phyloP scores from a whole-genome alignment of 805 yeast species.

The Ogataea chonburiensis region DNA sequence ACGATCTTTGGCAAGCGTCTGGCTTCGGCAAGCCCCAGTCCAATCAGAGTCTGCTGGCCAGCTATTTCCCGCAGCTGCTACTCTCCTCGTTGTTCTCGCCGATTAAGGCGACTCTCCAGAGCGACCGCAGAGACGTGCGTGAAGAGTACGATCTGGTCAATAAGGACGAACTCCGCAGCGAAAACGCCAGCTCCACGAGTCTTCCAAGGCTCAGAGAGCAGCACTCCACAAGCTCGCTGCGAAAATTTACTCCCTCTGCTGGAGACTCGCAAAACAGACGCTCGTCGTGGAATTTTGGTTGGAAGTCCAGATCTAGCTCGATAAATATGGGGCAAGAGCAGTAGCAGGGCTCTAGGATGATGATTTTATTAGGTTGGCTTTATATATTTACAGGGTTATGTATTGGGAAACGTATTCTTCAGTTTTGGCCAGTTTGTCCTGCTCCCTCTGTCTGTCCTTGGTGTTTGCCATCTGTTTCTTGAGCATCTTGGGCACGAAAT shows the following conservation, averaged over 20 bases:
- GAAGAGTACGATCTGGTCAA: constrained; percentile 50
- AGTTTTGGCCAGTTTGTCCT: constrained; percentile 28
- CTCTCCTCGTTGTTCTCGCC: constrained; percentile 20
- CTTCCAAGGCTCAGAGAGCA: constrained; percentile 17
- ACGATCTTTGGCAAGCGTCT: constrained; percentile 14
- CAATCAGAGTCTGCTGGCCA: constrained; percentile 2
- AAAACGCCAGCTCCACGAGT: constrained; percentile 7
- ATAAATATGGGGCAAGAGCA: constrained; percentile 8
- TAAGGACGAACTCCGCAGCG: constrained; percentile 27
- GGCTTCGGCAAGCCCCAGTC: constrained; percentile 1
- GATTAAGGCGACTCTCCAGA: constrained; percentile 5
- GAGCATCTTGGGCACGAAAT: constrained; percentile 56
- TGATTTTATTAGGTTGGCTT: constrained; percentile 10
- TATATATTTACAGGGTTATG: constrained; percentile 32
- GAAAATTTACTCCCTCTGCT: constrained; percentile 8
- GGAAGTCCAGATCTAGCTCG: constrained; percentile 24
- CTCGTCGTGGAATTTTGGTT: constrained; percentile 28
- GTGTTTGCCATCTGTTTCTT: constrained; percentile 47
- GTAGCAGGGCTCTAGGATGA: constrained; percentile 1
- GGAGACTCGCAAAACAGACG: constrained; percentile 16
- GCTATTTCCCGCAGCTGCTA: constrained; percentile 17
- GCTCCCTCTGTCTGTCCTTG: constrained; percentile 36
- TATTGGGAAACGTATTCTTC: constrained; percentile 40
- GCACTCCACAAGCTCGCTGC: constrained; percentile 14
- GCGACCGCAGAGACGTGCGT: constrained; percentile 10